Conservation (phyloP, 208 protist species). For the Leishmania tropica region DNA sequence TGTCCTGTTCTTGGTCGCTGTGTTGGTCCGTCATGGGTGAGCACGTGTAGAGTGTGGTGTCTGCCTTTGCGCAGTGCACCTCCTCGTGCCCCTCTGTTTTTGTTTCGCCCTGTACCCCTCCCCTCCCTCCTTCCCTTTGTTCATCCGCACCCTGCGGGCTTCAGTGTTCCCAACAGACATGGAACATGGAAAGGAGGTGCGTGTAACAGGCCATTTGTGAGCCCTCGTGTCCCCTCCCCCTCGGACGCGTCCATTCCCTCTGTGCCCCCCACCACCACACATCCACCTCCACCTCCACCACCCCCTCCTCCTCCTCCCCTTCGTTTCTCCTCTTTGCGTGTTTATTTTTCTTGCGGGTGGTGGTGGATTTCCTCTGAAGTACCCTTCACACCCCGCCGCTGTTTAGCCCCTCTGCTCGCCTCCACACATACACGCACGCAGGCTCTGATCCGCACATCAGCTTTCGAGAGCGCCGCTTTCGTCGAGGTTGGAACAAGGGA, state of each 20-base stretch:
- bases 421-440: not conserved
- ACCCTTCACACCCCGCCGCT: not conserved
- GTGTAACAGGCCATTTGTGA: not conserved
- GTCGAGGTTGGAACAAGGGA: not conserved
- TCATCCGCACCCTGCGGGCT: not conserved
- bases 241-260: not conserved
- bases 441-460: not conserved
- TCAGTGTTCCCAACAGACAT: not conserved
- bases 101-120: not conserved
- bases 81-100: not conserved
- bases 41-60: not conserved
- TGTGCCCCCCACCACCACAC: no score
- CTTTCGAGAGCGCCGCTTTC: not conserved
- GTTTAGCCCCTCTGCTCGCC: not conserved
- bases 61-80: not conserved
- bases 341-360: not conserved
- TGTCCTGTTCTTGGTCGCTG: not conserved
- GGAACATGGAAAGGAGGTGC: not conserved
- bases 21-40: not conserved
- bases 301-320: not conserved
- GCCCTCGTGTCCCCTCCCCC: not conserved
- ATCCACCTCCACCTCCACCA: no score
- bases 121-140: not conserved
- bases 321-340: not conserved
- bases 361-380: not conserved